Percentiles rank a stretch among this genome's conserved stretches.
These are phyloP conservation scores for Saccharomycopsis javanensis DNA, from an alignment of 805 yeast genomes.

Conservation along the genomic window DNA sequence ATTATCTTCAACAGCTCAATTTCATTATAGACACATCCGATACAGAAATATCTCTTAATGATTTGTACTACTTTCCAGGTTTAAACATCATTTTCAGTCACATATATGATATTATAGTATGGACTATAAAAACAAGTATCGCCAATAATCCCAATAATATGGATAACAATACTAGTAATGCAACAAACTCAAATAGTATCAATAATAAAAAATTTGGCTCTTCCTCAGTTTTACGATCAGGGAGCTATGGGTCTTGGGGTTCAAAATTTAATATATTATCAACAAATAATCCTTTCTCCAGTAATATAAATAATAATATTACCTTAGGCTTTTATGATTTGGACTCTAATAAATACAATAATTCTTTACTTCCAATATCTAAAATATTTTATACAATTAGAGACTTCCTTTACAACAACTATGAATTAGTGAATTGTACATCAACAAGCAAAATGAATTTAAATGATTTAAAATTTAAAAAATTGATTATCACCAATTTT, in stretches of 20 bases:
- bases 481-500: constrained; percentile 21
- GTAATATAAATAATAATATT: constrained; percentile 10
- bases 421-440: constrained; percentile 11
- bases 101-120: constrained; percentile 32
- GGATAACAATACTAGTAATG: background rate
- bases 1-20: constrained; percentile 32
- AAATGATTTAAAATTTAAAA: constrained; percentile 22
- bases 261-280: constrained; percentile 13
- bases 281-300: constrained; percentile 4
- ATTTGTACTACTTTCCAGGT: constrained; percentile 31
- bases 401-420: constrained; percentile 27
- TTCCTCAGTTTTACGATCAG: background rate
- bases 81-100: constrained; percentile 37
- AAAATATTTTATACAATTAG: constrained; percentile 29
- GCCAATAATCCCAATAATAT: background rate
- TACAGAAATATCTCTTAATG: background rate
- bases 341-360: constrained; percentile 6
- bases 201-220: background rate
- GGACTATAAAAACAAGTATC: constrained; percentile 15
- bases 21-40: background rate
- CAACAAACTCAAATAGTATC: background rate
- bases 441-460: constrained; percentile 16
- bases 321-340: constrained; percentile 16
- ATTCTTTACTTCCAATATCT: constrained; percentile 22
- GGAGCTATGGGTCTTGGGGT: constrained; percentile 6